phyloP scores from a whole-genome alignment of 257 asterid genomes.

The Lithospermum erythrorhizon region DNA sequence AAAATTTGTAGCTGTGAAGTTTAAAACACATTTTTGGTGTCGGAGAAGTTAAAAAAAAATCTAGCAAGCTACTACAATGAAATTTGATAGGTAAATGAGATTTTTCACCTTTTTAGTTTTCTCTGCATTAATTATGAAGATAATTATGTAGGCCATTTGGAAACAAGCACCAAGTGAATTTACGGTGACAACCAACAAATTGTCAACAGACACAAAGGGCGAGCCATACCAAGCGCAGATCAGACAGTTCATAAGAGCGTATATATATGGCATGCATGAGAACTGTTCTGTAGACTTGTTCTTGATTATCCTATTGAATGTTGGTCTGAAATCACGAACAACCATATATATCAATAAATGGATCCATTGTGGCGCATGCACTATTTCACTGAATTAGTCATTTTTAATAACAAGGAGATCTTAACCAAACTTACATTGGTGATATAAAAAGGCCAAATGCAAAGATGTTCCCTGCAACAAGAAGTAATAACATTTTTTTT shows the following conservation, averaged over 20 bases:
- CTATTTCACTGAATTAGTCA: neutral
- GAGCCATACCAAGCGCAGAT: constrained; percentile 64
- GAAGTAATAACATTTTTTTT: neutral
- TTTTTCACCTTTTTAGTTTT: constrained; percentile 30
- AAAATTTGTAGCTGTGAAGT: constrained; percentile 33
- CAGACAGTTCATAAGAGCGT: constrained; percentile 51
- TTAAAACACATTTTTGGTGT: neutral
- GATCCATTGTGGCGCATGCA: neutral
- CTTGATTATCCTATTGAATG: constrained; percentile 48
- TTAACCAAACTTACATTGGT: constrained; percentile 38
- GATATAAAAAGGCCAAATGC: constrained; percentile 60
- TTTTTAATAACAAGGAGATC: neutral
- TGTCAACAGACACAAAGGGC: constrained; percentile 45
- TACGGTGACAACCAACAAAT: constrained; percentile 44
- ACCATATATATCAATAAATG: neutral
- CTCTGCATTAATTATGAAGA: constrained; percentile 39
- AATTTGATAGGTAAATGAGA: neutral
- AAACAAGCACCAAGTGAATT: constrained; percentile 47
- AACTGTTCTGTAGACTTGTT: constrained; percentile 52
- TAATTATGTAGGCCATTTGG: constrained; percentile 34
- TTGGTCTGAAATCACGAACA: constrained; percentile 30
- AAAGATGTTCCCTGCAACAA: constrained; percentile 53
- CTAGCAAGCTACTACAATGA: neutral
- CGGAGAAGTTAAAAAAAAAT: neutral
- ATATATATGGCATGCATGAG: constrained; percentile 52